These are phyloP conservation scores for Termitomyces sp. DNA, from an alignment of 768 basidiomycete species.

Conservation along the genomic window DNA sequence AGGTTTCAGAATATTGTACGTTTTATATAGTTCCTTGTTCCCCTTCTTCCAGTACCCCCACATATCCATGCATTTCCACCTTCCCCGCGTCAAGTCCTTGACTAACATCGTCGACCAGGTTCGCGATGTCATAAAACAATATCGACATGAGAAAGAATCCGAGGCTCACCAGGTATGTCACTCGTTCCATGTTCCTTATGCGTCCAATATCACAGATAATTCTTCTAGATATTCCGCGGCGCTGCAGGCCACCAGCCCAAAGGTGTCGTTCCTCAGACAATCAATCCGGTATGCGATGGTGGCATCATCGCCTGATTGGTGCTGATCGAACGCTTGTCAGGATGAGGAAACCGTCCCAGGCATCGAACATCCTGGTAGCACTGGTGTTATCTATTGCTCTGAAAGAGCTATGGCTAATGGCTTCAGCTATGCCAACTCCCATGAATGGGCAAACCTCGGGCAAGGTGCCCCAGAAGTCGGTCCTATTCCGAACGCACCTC, in stretches of 20 bases:
- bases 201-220: not conserved
- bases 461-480: slow-evolving; percentile 92
- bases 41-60: not conserved
- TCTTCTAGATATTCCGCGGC: slow-evolving; percentile 67
- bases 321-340: slow-evolving; percentile 25
- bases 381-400: slow-evolving; percentile 78
- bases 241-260: slow-evolving; percentile 67
- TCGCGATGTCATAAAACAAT: slow-evolving; percentile 60
- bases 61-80: slow-evolving; percentile 46
- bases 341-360: slow-evolving; percentile 91
- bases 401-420: slow-evolving; percentile 96
- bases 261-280: slow-evolving; percentile 61
- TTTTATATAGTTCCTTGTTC: slow-evolving; percentile 6
- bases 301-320: not conserved
- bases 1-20: slow-evolving; percentile 17
- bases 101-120: slow-evolving; percentile 57
- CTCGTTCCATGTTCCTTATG: slow-evolving; percentile 1
- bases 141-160: slow-evolving; percentile 77
- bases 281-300: slow-evolving; percentile 55
- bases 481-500: slow-evolving; percentile 69
- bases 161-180: slow-evolving; percentile 75
- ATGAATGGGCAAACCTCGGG: slow-evolving; percentile 88
- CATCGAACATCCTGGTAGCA: slow-evolving; percentile 72
- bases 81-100: slow-evolving; percentile 41
- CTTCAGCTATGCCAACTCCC: slow-evolving; percentile 72